Conservation (phyloP, 345 rosid genomes). For the Moricandia moricandioides region DNA sequence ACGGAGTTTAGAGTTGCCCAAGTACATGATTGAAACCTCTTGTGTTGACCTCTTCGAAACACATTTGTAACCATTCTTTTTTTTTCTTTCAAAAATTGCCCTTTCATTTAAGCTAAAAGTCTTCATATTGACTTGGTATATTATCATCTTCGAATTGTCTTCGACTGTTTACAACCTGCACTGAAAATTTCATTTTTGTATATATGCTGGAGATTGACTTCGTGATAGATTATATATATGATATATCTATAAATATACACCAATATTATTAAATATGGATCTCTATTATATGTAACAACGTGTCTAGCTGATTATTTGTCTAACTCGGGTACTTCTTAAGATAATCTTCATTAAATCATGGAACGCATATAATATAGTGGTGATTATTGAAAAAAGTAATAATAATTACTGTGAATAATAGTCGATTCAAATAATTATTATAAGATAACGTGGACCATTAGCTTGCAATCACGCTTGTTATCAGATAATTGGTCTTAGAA, state of each 20-base stretch:
- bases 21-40: neutral
- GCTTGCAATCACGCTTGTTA: constrained; percentile 33
- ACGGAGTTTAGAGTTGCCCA: constrained; percentile 18
- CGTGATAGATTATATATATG: constrained; percentile 2
- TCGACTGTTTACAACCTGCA: constrained; percentile 19
- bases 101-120: constrained; percentile 25
- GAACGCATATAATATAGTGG: constrained; percentile 10
- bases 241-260: neutral
- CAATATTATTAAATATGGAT: neutral
- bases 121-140: constrained; percentile 31
- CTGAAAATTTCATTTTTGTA: neutral
- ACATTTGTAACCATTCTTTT: constrained; percentile 20
- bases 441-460: constrained; percentile 20
- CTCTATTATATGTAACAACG: constrained; percentile 39
- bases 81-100: constrained; percentile 11
- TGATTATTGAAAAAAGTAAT: constrained; percentile 1
- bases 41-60: constrained; percentile 8
- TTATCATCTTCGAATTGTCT: constrained; percentile 1
- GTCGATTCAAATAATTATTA: constrained; percentile 7
- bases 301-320: constrained; percentile 37
- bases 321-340: neutral
- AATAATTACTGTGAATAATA: constrained; percentile 12
- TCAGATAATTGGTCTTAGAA: constrained; percentile 6
- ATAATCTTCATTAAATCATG: constrained; percentile 24
- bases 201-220: constrained; percentile 24